phyloP scores from a whole-genome alignment of 139 green algal species.

The Asterochloris erici region DNA sequence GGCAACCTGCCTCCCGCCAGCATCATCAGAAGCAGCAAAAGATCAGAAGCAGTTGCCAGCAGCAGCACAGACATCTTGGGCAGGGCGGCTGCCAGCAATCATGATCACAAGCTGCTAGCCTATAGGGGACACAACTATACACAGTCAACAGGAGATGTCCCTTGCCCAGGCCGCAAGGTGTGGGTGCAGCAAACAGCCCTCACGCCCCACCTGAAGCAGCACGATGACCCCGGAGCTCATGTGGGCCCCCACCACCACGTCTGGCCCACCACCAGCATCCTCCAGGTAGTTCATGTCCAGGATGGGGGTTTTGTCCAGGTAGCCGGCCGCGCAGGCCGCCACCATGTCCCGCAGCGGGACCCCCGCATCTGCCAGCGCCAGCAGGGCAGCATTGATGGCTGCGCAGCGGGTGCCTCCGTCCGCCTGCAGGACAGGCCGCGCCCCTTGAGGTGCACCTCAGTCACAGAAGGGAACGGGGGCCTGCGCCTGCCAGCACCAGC shows the following conservation, averaged over 20 bases:
- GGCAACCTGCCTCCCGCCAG: too few species aligned
- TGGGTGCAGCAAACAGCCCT: too few species aligned
- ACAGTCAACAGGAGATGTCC: too few species aligned
- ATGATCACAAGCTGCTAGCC: too few species aligned
- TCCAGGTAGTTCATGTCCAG: conserved; percentile 92
- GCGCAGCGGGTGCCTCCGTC: conserved; percentile 85
- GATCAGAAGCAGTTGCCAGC: too few species aligned
- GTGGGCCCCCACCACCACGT: conserved; percentile 75
- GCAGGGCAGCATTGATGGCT: conserved; percentile 89
- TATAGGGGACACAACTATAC: too few species aligned
- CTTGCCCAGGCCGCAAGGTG: too few species aligned
- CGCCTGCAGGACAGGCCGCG: conserved; percentile 73
- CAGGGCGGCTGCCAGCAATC: too few species aligned
- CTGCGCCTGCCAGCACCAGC: too few species aligned
- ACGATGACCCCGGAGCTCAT: conserved; percentile 52
- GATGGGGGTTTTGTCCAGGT: conserved; percentile 74
- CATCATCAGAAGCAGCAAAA: too few species aligned
- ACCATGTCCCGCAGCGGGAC: conserved; percentile 80
- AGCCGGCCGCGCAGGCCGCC: conserved; percentile 64
- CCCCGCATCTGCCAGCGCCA: conserved; percentile 85
- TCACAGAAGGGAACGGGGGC: too few species aligned
- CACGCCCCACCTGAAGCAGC: conserved; percentile 32
- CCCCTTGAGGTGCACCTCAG: background rate
- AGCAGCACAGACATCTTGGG: too few species aligned
- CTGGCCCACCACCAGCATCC: conserved; percentile 69